phyloP scores from a whole-genome alignment of 1,284 basidiomycete genomes.

The Pseudozyma thailandica region DNA sequence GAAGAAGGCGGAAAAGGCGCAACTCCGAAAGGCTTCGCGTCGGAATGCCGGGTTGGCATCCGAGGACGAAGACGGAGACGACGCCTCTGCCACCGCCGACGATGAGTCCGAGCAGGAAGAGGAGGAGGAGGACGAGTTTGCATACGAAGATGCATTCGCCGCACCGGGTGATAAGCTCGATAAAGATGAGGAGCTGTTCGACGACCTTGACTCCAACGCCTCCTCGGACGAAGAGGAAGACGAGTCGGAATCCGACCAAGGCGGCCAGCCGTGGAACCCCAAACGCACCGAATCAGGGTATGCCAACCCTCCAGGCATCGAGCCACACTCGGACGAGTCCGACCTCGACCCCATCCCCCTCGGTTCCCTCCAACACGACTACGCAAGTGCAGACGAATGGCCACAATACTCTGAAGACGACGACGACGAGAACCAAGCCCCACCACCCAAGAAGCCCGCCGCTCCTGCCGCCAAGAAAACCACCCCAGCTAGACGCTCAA shows the following conservation, averaged over 20 bases:
- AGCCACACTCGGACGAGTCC: constrained; percentile 44
- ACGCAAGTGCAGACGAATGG: constrained; percentile 37
- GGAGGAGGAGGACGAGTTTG: constrained; percentile 61
- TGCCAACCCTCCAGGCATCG: constrained; percentile 35
- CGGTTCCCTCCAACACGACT: constrained; percentile 49
- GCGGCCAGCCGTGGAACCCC: constrained; percentile 20
- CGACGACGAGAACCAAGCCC: constrained; percentile 6
- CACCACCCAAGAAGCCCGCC: constrained; percentile 6
- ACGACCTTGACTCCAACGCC: constrained; percentile 10
- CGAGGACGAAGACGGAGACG: constrained; percentile 32
- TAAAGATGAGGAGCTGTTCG: constrained; percentile 48
- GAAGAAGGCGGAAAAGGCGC: constrained; percentile 55
- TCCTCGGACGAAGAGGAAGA: constrained; percentile 13
- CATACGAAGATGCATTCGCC: constrained; percentile 56
- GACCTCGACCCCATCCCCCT: constrained; percentile 59
- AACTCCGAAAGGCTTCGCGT: constrained; percentile 16
- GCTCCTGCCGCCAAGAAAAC: background rate
- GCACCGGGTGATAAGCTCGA: constrained; percentile 36
- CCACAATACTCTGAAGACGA: constrained; percentile 33
- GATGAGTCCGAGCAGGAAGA: constrained; percentile 19
- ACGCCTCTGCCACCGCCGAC: constrained; percentile 16
- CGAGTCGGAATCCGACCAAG: constrained; percentile 23
- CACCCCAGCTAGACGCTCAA: too few relatives aligned
- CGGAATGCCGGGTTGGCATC: constrained; percentile 26
- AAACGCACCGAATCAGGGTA: constrained; percentile 18